phyloP scores from a whole-genome alignment of 1,139 yeast genomes.

The Schwanniomyces etchellsii region DNA sequence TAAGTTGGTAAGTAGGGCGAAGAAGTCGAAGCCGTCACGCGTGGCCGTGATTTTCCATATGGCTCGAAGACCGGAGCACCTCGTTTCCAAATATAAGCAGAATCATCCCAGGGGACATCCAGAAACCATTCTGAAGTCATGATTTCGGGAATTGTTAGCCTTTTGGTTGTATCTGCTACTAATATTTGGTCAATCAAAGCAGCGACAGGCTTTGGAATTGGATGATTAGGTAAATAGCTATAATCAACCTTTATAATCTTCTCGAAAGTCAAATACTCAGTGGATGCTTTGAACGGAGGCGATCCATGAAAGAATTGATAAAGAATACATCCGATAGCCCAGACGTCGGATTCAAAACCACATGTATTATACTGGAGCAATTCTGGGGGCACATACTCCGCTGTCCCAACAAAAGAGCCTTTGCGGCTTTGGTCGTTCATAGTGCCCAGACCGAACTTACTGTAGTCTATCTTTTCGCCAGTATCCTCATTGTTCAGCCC shows the following conservation, averaged over 20 bases:
- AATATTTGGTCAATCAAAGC: constrained; percentile 68
- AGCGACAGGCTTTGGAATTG: constrained; percentile 52
- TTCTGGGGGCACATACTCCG: constrained; percentile 87
- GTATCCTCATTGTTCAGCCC: constrained; percentile 33
- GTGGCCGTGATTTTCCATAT: constrained; percentile 37
- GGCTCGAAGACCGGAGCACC: constrained; percentile 45
- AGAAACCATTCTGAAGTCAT: constrained; percentile 34
- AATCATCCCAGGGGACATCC: constrained; percentile 39
- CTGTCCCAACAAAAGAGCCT: constrained; percentile 62
- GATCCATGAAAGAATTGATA: constrained; percentile 91
- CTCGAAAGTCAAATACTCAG: constrained; percentile 91
- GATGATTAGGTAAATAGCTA: constrained; percentile 74
- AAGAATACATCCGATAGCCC: constrained; percentile 95
- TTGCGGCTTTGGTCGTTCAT: constrained; percentile 27
- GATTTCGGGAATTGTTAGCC: constrained; percentile 31
- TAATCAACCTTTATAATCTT: constrained; percentile 82
- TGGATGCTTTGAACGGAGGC: constrained; percentile 96
- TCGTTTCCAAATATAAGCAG: constrained; percentile 38
- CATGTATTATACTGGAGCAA: constrained; percentile 74
- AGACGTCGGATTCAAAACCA: constrained; percentile 84
- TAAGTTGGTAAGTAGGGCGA: constrained; percentile 29
- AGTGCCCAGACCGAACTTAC: constrained; percentile 9
- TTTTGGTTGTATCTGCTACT: constrained; percentile 35
- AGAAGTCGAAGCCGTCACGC: constrained; percentile 13
- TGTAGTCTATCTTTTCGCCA: constrained; percentile 37